A percentile compares a stretch with the other conserved stretches of the same genome.
phyloP scores from a whole-genome alignment of 768 basidiomycete species.

The Lyophyllum semitale region DNA sequence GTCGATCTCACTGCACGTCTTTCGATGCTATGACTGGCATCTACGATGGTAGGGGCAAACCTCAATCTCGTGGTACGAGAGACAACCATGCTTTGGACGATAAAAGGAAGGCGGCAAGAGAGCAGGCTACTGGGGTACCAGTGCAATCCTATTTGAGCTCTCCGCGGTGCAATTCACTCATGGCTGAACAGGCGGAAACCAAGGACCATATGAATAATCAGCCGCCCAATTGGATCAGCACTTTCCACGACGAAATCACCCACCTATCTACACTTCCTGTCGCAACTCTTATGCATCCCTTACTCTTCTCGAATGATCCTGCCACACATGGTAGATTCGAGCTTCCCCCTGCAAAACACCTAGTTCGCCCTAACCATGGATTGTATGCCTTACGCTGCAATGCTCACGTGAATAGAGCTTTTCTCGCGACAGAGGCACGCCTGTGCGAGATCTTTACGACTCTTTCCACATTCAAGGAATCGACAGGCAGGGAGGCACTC shows the following conservation, averaged over 20 bases:
- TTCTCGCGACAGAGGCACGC: constrained; percentile 5
- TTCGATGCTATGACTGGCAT: too few relatives aligned
- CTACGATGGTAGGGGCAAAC: constrained; percentile 18
- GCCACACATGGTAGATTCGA: constrained; percentile 2
- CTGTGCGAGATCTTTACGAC: constrained; percentile 6
- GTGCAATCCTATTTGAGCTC: background rate
- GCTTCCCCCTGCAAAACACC: background rate
- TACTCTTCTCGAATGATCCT: constrained; percentile 15
- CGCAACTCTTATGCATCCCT: background rate
- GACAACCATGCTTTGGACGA: constrained; percentile 21
- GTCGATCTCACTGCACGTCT: too few relatives aligned
- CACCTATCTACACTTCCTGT: background rate
- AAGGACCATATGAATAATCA: too few relatives aligned
- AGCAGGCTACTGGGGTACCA: background rate
- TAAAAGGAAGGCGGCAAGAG: background rate
- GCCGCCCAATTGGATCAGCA: background rate
- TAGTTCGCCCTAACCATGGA: constrained; percentile 2
- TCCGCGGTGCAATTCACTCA: background rate
- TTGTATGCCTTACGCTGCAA: constrained; percentile 1
- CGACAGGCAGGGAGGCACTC: background rate
- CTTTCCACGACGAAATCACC: background rate
- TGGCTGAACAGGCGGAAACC: too few relatives aligned
- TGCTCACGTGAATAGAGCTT: constrained; percentile 1
- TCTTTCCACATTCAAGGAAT: background rate
- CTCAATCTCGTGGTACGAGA: constrained; percentile 1